These are phyloP conservation scores for Penicillium frequentans DNA, from an alignment of 2,329 filamentous ascomycete genomes.

Conservation along the genomic window DNA sequence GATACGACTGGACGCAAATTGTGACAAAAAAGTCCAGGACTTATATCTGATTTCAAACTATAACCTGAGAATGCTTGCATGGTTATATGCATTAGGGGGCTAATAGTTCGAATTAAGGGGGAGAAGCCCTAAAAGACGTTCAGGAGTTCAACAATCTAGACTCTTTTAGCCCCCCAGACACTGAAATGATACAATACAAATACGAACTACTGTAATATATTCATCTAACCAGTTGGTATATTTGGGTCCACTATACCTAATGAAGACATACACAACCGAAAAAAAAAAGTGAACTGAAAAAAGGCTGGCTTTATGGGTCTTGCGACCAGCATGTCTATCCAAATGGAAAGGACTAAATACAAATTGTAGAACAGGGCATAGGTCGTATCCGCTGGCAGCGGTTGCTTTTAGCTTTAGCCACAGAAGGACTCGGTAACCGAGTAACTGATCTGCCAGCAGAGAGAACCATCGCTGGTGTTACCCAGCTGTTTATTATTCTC, in stretches of 20 bases:
- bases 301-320: slow-evolving; percentile 16
- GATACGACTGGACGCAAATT: not conserved
- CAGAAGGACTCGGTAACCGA: not conserved
- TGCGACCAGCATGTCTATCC: slow-evolving; percentile 16
- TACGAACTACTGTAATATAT: not conserved
- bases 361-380: slow-evolving; percentile 19
- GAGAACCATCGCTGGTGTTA: not conserved
- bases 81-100: not conserved
- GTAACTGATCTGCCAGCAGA: not conserved
- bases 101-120: not conserved
- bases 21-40: not conserved
- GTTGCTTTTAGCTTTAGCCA: slow-evolving; percentile 4
- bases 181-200: not conserved
- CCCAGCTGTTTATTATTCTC: not conserved
- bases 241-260: not conserved
- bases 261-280: not conserved
- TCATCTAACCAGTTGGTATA: not conserved
- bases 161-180: not conserved
- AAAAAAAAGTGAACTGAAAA: not conserved
- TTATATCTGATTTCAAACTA: not conserved
- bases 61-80: not conserved
- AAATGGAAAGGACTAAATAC: slow-evolving; percentile 14
- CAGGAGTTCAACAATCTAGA: slow-evolving; percentile 18
- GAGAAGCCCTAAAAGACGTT: slow-evolving; percentile 5
- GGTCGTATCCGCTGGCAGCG: slow-evolving; percentile 20